These are phyloP conservation scores for Trichaptum fuscoviolaceum DNA, from an alignment of 768 basidiomycete genomes.

Conservation along the genomic window DNA sequence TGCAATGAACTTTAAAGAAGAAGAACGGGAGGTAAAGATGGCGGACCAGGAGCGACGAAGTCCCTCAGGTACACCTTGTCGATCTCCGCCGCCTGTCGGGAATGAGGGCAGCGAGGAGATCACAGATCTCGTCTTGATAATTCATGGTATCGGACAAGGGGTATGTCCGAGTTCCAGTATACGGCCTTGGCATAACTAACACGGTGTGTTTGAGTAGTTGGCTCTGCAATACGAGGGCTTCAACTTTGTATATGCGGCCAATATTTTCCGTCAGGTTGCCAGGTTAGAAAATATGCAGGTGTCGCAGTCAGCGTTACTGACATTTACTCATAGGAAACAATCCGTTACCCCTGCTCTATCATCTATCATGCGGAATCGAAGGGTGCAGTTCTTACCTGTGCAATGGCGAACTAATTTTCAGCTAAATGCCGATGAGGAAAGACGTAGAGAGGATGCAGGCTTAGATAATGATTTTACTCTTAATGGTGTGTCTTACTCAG, in stretches of 20 bases:
- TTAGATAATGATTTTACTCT: slow-evolving; percentile 38
- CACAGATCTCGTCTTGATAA: slow-evolving; percentile 37
- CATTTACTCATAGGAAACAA: slow-evolving; percentile 25
- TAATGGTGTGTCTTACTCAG: slow-evolving; percentile 15
- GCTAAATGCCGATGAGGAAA: slow-evolving; percentile 27
- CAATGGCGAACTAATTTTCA: slow-evolving; percentile 36
- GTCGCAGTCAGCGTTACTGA: neutral
- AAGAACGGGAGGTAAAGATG: slow-evolving; percentile 12
- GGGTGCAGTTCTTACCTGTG: slow-evolving; percentile 37
- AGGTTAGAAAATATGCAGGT: slow-evolving; percentile 17
- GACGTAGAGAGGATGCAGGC: slow-evolving; percentile 31
- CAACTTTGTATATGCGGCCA: slow-evolving; percentile 38
- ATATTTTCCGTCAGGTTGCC: slow-evolving; percentile 32
- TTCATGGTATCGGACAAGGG: slow-evolving; percentile 37
- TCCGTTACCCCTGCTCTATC: slow-evolving; percentile 31
- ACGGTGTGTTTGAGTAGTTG: slow-evolving; percentile 13
- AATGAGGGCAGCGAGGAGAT: slow-evolving; percentile 19
- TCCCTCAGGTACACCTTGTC: neutral
- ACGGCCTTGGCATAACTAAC: neutral
- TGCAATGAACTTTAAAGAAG: slow-evolving; percentile 9
- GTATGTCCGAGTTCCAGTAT: slow-evolving; percentile 9
- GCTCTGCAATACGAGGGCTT: slow-evolving; percentile 35
- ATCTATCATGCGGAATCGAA: slow-evolving; percentile 33
- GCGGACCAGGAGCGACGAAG: neutral
- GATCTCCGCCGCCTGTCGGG: slow-evolving; percentile 7